Evolutionary conservation across 139 green algal species (phyloP), one percentile per base, ranked within the genome.

Genomic region (Chlamydomonas schloesseri): DNA sequence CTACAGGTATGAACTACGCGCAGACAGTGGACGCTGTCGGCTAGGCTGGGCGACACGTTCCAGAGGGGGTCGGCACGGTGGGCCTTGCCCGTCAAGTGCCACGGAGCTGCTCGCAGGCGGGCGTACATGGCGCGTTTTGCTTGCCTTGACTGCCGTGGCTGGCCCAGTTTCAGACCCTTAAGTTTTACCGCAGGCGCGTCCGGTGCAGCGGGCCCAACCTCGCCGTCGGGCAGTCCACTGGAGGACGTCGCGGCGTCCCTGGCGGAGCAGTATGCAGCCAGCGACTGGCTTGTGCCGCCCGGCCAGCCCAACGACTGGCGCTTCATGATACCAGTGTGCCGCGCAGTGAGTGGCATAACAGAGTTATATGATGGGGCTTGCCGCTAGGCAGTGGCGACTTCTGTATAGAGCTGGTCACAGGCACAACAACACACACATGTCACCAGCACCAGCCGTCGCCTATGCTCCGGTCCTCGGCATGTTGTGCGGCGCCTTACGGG

Each of bases 261-360:
- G n/a, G 47, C 64, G n/a, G 78, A 74, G 64, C 64, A 74, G 64
- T 74, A 55, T 31, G 57, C 36, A 1, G n/a, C n/a, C 8, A 50
- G 78, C 29, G 64, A 67, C 36, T 84, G 78, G 78, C 42, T 84
- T 46, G 64, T 75, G 64, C 78, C 78, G 6, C 78, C 78, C 8
- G 78, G 78, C 10, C 78, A 84, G 47, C 64, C 78, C 29, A 84
- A 84, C 64, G 78, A 84, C 78, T 84, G 78, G 78, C 64, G 78
- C 18, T 84, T 84, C 78, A 74, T 74, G 78, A 9, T 74, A 46
- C 37, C 64, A n/a, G 78, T 84, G 31, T 60, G 26, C 28, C 28
- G 78, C 6, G 64, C 78, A 64, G 78, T 84, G 78, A 74, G 76
- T 50, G 42, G 42, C n/a, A n/a, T n/a, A n/a, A 8, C 42, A 50